Percentiles rank a stretch among this genome's conserved stretches.
Evolutionary conservation across 805 yeast genomes (phyloP).

Genomic region (Candida chilensis): DNA sequence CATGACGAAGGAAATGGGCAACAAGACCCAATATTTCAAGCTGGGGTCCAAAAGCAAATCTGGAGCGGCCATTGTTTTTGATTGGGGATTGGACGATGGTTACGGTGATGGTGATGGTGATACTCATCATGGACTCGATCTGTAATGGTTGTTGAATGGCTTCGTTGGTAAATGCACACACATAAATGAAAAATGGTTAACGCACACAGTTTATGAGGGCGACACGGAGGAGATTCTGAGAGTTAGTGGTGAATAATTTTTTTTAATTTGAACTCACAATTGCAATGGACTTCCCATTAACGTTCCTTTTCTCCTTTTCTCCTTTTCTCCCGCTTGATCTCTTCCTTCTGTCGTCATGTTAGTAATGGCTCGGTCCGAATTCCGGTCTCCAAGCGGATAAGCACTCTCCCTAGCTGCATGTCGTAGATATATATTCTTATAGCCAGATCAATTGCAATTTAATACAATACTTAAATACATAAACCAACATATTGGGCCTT

Average conservation of each 20-base stretch:
- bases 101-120: neutral
- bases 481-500: neutral
- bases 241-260: too few relatives aligned
- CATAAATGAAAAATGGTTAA: neutral
- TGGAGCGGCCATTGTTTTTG: conserved; percentile 19
- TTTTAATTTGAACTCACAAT: too few relatives aligned
- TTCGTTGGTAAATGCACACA: too few relatives aligned
- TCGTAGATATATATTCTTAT: neutral
- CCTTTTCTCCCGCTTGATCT: too few relatives aligned
- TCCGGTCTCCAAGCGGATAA: neutral
- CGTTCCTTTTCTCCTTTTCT: too few relatives aligned
- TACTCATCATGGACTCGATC: too few relatives aligned
- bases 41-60: conserved; percentile 70
- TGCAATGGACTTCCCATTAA: too few relatives aligned
- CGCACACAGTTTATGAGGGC: neutral
- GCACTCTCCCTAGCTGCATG: neutral
- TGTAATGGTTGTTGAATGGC: too few relatives aligned
- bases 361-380: neutral
- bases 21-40: conserved; percentile 79
- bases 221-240: too few relatives aligned
- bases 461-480: neutral
- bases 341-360: too few relatives aligned
- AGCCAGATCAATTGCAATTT: neutral
- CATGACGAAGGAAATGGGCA: conserved; percentile 89
- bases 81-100: neutral